These are phyloP conservation scores for Ceratocystiopsis sp. DNA, from an alignment of 2,329 filamentous ascomycete genomes.

Conservation along the genomic window DNA sequence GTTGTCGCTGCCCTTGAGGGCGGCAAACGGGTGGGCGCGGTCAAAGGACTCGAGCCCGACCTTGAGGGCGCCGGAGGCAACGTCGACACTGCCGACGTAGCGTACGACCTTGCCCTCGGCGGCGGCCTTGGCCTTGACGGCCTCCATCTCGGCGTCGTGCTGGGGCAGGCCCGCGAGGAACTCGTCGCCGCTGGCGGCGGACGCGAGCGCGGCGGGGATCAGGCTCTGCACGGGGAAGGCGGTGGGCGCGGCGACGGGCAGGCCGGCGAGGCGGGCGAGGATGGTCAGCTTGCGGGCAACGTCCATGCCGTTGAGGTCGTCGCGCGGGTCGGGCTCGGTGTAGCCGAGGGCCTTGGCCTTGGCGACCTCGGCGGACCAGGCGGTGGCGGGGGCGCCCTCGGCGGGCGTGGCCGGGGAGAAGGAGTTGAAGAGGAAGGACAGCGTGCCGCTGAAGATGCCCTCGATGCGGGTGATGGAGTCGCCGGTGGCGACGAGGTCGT, in stretches of 20 bases:
- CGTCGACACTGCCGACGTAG: slow-evolving; percentile 87
- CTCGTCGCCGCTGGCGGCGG: slow-evolving; percentile 59
- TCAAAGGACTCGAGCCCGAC: slow-evolving; percentile 87
- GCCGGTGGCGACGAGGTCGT: slow-evolving; percentile 86
- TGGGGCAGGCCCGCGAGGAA: slow-evolving; percentile 67
- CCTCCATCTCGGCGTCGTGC: slow-evolving; percentile 83
- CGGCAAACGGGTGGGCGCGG: slow-evolving; percentile 76
- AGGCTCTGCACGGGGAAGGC: slow-evolving; percentile 88
- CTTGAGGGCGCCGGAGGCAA: slow-evolving; percentile 64
- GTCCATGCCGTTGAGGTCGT: slow-evolving; percentile 75
- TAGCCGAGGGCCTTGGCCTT: slow-evolving; percentile 89
- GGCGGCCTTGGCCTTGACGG: slow-evolving; percentile 69
- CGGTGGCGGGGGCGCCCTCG: slow-evolving; percentile 56
- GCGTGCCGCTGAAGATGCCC: slow-evolving; percentile 92
- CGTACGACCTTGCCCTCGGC: slow-evolving; percentile 80
- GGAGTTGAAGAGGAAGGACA: slow-evolving; percentile 96
- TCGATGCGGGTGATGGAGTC: slow-evolving; percentile 86
- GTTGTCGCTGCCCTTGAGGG: slow-evolving; percentile 93
- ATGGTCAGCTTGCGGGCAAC: slow-evolving; percentile 96
- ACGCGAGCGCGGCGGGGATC: slow-evolving; percentile 76
- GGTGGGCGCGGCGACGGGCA: slow-evolving; percentile 67
- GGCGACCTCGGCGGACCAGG: slow-evolving; percentile 81
- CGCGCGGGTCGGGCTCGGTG: slow-evolving; percentile 73
- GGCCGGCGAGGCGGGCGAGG: slow-evolving; percentile 66
- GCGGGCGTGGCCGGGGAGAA: slow-evolving; percentile 70